Conservation (phyloP, 1,139 yeast genomes). For the Zygosaccharomyces sapae region DNA sequence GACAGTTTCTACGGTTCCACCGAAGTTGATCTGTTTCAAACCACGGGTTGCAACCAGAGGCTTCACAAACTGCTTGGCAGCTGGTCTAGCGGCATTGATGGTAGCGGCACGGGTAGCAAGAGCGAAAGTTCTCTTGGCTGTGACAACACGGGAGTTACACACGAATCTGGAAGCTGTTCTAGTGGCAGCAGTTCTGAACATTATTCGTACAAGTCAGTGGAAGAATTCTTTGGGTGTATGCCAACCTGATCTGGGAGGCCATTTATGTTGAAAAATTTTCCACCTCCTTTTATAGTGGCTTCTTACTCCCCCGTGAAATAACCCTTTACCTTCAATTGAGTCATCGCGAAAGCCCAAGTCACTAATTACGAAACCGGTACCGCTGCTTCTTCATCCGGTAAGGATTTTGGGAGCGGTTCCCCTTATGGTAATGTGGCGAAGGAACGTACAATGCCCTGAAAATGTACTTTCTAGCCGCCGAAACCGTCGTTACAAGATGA, state of each 20-base stretch:
- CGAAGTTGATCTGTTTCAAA: conserved; percentile 92
- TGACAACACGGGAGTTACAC: conserved; percentile 40
- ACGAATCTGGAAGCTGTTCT: conserved; percentile 37
- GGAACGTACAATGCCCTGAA: neutral
- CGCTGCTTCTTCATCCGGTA: neutral
- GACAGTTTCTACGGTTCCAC: conserved; percentile 90
- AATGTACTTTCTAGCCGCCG: neutral
- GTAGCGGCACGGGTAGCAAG: conserved; percentile 49
- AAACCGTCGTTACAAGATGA: too few species aligned
- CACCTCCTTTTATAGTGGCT: conserved; percentile 2
- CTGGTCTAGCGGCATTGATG: conserved; percentile 45
- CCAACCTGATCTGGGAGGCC: neutral
- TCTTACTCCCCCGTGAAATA: neutral
- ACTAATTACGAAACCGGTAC: conserved; percentile 1
- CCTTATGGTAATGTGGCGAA: neutral
- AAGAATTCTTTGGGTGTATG: neutral
- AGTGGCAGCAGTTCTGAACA: conserved; percentile 24
- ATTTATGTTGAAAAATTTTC: neutral
- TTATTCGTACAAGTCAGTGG: neutral
- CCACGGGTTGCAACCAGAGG: conserved; percentile 60
- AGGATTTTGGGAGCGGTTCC: neutral
- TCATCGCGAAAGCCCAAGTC: neutral
- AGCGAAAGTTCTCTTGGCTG: conserved; percentile 64
- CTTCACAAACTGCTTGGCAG: conserved; percentile 37
- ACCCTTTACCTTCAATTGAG: conserved; percentile 2